A percentile compares a stretch with the other conserved stretches of the same genome.
Conservation (phyloP, 2,329 filamentous ascomycete species). For the Fusarium sp. region DNA sequence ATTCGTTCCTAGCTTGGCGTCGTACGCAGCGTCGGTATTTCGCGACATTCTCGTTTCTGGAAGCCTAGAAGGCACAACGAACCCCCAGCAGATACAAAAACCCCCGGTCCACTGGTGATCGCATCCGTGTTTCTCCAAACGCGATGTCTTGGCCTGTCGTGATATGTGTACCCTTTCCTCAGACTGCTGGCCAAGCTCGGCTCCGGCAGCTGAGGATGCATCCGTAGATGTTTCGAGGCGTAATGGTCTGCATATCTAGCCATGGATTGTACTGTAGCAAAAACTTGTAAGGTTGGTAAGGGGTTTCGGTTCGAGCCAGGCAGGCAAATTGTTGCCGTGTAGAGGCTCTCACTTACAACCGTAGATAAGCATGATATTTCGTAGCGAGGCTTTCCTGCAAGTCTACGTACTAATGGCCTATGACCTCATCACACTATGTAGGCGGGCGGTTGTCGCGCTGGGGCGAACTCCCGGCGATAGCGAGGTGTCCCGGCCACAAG, state of each 20-base stretch:
- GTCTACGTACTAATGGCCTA: slow-evolving; percentile 14
- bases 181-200: slow-evolving; percentile 5
- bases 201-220: slow-evolving; percentile 1
- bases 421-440: slow-evolving; percentile 44
- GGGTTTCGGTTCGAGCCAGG: neutral
- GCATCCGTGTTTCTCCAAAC: neutral
- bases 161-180: neutral
- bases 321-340: neutral
- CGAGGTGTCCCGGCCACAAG: slow-evolving; percentile 38
- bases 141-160: neutral
- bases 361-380: slow-evolving; percentile 11
- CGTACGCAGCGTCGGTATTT: slow-evolving; percentile 10
- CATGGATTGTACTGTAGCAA: neutral
- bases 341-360: slow-evolving; percentile 3
- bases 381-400: slow-evolving; percentile 2
- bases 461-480: slow-evolving; percentile 18
- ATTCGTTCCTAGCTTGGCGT: slow-evolving; percentile 33
- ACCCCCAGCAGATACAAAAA: neutral
- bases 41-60: slow-evolving; percentile 20
- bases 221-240: neutral
- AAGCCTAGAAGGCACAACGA: slow-evolving; percentile 30
- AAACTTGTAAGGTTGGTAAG: neutral
- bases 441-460: slow-evolving; percentile 36
- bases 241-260: neutral
- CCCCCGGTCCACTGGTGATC: neutral